These are phyloP conservation scores for Mycena galericulata DNA, from an alignment of 768 basidiomycete species.

Conservation along the genomic window DNA sequence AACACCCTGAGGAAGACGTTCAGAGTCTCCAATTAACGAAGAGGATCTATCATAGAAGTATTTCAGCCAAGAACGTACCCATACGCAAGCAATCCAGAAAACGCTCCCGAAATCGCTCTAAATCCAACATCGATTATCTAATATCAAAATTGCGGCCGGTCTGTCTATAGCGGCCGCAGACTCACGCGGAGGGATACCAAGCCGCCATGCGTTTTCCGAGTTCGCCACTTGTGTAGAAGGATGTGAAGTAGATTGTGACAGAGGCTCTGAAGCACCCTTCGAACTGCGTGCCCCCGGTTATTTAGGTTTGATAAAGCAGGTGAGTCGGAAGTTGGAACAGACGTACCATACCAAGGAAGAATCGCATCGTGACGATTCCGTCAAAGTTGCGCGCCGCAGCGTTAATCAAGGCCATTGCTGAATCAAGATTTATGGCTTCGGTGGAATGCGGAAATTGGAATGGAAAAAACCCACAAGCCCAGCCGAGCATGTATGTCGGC, in stretches of 20 bases:
- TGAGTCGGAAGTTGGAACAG: not conserved
- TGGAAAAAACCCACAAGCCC: not conserved
- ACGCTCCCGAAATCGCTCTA: not conserved
- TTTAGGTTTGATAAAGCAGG: not conserved
- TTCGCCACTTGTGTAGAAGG: not conserved
- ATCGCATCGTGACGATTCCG: constrained; percentile 3
- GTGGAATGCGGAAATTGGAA: not conserved
- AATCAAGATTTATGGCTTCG: not conserved
- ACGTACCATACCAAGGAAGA: constrained; percentile 16
- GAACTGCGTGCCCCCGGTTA: not conserved
- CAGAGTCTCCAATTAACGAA: too few relatives aligned
- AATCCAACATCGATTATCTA: not conserved
- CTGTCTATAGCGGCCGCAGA: not conserved
- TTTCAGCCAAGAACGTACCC: not conserved
- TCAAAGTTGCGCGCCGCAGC: not conserved
- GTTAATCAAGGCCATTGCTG: constrained; percentile 8
- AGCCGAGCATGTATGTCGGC: constrained; percentile 4
- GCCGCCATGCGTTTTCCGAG: constrained; percentile 11
- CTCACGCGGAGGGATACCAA: constrained; percentile 2
- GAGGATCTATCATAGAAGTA: not conserved
- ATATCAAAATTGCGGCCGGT: not conserved
- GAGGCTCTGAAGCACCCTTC: constrained; percentile 8
- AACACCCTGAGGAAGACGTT: not conserved
- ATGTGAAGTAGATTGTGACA: not conserved
- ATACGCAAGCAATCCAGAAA: not conserved